Evolutionary conservation across 768 basidiomycete genomes (phyloP).

Genomic region (Glaciozyma martinii): DNA sequence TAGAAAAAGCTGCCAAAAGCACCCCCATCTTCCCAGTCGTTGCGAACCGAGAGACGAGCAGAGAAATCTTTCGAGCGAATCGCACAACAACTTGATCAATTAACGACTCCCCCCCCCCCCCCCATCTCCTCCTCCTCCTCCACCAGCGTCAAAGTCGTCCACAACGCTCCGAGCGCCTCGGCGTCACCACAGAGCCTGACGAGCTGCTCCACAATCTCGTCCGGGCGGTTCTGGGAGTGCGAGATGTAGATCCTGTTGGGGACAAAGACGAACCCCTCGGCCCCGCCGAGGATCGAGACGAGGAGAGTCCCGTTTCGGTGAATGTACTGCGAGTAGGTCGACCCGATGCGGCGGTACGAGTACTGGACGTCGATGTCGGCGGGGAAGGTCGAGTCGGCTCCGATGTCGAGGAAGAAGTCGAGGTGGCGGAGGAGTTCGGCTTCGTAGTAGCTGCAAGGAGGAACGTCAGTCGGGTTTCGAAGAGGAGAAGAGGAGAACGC

Average conservation of each 20-base stretch:
- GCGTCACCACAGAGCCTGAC: constrained; percentile 58
- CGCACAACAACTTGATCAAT: no score
- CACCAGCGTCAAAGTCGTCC: constrained; percentile 36
- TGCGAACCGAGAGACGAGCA: no score
- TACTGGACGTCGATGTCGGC: constrained; percentile 64
- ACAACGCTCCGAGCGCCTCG: constrained; percentile 54
- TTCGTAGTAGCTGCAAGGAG: constrained; percentile 7
- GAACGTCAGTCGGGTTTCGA: constrained; percentile 39
- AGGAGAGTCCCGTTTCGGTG: constrained; percentile 84
- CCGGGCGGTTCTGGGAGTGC: constrained; percentile 52
- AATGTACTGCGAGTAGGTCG: constrained; percentile 81
- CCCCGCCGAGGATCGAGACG: constrained; percentile 63
- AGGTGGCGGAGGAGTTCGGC: constrained; percentile 12
- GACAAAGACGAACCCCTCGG: constrained; percentile 29
- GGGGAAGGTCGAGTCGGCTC: constrained; percentile 33
- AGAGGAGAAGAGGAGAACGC: constrained; percentile 69
- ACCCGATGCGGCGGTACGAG: constrained; percentile 67
- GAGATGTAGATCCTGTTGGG: constrained; percentile 38
- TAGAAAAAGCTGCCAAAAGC: no score
- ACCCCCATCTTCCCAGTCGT: no score
- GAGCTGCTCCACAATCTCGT: constrained; percentile 55
- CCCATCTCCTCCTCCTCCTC: neutral
- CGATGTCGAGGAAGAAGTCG: constrained; percentile 37
- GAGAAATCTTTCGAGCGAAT: no score
- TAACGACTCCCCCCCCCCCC: no score